Conservation (phyloP, 1,139 yeast species). For the Zhuliangozyma parablackwelliae region DNA sequence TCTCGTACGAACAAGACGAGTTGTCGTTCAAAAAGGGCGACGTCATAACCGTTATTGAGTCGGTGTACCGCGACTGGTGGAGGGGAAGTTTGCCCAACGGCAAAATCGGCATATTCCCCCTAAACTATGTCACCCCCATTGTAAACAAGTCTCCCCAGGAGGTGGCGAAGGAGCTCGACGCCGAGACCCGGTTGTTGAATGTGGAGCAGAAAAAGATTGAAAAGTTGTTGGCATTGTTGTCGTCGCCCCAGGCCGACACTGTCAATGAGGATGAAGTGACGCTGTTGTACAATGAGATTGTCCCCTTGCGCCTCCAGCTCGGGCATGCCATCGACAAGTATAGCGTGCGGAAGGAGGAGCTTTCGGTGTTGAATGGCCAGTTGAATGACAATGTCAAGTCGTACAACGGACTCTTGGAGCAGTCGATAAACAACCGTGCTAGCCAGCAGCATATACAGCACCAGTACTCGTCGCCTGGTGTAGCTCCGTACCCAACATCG, state of each 20-base stretch:
- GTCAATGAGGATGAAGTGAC: constrained; percentile 43
- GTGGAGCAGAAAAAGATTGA: constrained; percentile 52
- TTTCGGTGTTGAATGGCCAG: constrained; percentile 65
- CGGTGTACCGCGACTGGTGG: constrained; percentile 95
- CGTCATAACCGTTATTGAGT: constrained; percentile 77
- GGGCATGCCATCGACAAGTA: constrained; percentile 74
- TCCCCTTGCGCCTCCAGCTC: constrained; percentile 69
- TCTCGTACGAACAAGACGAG: constrained; percentile 68
- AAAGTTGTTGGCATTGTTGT: constrained; percentile 55
- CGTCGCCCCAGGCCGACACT: constrained; percentile 27
- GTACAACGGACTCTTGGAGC: constrained; percentile 68
- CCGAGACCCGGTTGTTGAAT: constrained; percentile 26
- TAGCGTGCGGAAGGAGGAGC: constrained; percentile 68
- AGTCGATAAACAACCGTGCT: constrained; percentile 27
- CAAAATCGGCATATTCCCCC: constrained; percentile 83
- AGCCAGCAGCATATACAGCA: background rate
- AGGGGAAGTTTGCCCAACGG: constrained; percentile 78
- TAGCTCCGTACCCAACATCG: constrained; percentile 9
- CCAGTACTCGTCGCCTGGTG: background rate
- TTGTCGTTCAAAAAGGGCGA: constrained; percentile 71
- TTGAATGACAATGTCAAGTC: constrained; percentile 61
- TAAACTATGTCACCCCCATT: constrained; percentile 83
- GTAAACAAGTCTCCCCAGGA: constrained; percentile 59
- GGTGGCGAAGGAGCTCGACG: constrained; percentile 24
- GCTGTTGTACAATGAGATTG: constrained; percentile 60